Conservation (phyloP, 1,139 yeast genomes). For the Schwanniomyces etchellsii region DNA sequence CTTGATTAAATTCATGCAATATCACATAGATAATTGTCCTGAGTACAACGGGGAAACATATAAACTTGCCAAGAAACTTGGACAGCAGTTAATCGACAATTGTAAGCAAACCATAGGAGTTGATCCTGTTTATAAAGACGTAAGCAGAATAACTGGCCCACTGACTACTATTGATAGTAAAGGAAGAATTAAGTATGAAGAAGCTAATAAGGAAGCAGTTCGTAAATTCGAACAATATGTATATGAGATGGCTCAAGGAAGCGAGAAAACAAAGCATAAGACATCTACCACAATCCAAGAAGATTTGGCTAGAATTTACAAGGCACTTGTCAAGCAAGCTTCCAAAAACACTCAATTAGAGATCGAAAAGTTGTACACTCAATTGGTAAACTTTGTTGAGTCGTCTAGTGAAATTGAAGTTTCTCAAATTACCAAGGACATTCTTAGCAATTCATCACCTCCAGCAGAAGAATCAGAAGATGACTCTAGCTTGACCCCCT, state of each 20-base stretch:
- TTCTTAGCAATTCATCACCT: slow-evolving; percentile 25
- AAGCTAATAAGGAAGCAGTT: slow-evolving; percentile 82
- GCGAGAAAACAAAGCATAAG: slow-evolving; percentile 63
- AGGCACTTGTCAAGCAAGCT: slow-evolving; percentile 71
- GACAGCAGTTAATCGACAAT: slow-evolving; percentile 90
- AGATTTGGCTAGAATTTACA: slow-evolving; percentile 80
- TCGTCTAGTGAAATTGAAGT: slow-evolving; percentile 60
- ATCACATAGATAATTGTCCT: slow-evolving; percentile 91
- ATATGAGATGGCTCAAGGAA: slow-evolving; percentile 95
- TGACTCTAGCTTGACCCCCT: slow-evolving; percentile 44
- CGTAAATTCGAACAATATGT: slow-evolving; percentile 96
- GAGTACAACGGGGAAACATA: slow-evolving; percentile 84
- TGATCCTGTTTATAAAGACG: slow-evolving; percentile 93
- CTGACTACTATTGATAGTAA: slow-evolving; percentile 80
- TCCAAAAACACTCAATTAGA: slow-evolving; percentile 62
- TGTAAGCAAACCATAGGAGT: slow-evolving; percentile 80
- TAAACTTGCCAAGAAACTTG: slow-evolving; percentile 81
- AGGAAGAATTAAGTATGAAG: slow-evolving; percentile 82
- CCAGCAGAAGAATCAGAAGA: slow-evolving; percentile 31
- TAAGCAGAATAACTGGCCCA: slow-evolving; percentile 91
- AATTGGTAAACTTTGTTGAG: slow-evolving; percentile 69
- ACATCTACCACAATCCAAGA: slow-evolving; percentile 71
- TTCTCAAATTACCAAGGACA: slow-evolving; percentile 37
- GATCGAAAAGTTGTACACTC: slow-evolving; percentile 75
- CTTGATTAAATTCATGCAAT: slow-evolving; percentile 93